phyloP scores from a whole-genome alignment of 352 stramenopile species.

The Pythium myriotylum region DNA sequence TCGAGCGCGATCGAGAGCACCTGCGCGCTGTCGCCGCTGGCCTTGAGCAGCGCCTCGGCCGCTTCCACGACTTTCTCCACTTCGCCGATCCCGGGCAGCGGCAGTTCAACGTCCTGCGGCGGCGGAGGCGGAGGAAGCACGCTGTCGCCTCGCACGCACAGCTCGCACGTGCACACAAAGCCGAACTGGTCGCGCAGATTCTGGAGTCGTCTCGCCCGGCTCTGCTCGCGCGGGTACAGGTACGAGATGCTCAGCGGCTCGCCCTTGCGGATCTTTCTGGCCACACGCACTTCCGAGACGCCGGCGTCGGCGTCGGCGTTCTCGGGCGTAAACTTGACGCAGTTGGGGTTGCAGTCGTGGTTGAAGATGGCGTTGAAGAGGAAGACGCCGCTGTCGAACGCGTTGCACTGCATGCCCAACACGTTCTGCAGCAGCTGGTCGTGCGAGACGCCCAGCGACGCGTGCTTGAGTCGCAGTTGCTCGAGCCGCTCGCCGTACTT shows the following conservation, averaged over 20 bases:
- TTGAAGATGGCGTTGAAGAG: conserved; percentile 95
- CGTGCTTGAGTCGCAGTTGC: conserved; percentile 55
- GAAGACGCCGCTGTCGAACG: conserved; percentile 93
- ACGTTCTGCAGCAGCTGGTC: conserved; percentile 88
- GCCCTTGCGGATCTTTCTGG: conserved; percentile 77
- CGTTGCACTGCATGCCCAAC: conserved; percentile 94
- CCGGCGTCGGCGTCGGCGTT: conserved; percentile 37
- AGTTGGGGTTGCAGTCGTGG: conserved; percentile 94
- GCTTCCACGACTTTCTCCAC: conserved; percentile 66
- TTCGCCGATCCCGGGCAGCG: conserved; percentile 41
- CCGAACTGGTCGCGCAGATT: conserved; percentile 92
- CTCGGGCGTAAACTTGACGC: conserved; percentile 91
- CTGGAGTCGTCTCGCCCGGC: conserved; percentile 70
- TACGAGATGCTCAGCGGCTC: conserved; percentile 94
- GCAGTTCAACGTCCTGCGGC: conserved; percentile 19
- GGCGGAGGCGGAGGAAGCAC: conserved; percentile 44
- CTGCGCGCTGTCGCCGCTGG: conserved; percentile 40
- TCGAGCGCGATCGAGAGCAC: conserved; percentile 77
- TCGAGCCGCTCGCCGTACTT: conserved; percentile 67
- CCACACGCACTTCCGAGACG: conserved; percentile 93
- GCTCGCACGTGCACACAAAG: conserved; percentile 78
- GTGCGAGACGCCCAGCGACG: conserved; percentile 43
- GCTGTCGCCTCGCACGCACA: conserved; percentile 76
- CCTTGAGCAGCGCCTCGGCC: conserved; percentile 68
- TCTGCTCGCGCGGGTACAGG: conserved; percentile 90